Conservation (phyloP, 306 rosid species). For the Senna tora region DNA sequence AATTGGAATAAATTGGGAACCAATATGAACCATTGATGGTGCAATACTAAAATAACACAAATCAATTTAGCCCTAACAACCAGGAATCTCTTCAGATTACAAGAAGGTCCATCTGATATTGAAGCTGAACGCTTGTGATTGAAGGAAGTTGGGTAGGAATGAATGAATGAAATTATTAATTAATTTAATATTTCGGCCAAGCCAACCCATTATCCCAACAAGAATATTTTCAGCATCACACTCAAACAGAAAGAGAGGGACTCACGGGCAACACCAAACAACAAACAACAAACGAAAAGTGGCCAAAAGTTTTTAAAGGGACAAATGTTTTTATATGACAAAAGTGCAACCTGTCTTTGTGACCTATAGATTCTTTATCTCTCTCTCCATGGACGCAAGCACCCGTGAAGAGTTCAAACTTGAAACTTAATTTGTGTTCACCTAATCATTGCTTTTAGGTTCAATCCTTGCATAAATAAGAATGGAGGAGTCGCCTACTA, state of each 20-base stretch:
- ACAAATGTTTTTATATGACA: conserved; percentile 41
- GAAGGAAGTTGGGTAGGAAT: conserved; percentile 8
- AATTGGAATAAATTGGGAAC: conserved; percentile 9
- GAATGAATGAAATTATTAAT: background rate
- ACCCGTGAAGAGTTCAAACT: conserved; percentile 69
- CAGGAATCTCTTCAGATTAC: conserved; percentile 31
- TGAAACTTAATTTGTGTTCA: no score
- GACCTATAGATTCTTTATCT: conserved; percentile 50
- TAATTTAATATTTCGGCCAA: background rate
- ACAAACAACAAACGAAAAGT: conserved; percentile 45
- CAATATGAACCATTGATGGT: conserved; percentile 31
- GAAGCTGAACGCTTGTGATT: conserved; percentile 29
- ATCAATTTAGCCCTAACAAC: conserved; percentile 19
- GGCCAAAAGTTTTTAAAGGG: conserved; percentile 20
- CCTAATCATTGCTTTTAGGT: no score
- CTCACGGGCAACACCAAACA: conserved; percentile 76
- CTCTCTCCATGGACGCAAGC: conserved; percentile 43
- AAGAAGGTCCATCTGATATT: conserved; percentile 21
- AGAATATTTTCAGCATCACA: conserved; percentile 55
- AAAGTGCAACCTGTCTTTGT: conserved; percentile 53
- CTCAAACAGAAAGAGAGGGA: conserved; percentile 53
- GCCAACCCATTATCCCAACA: conserved; percentile 31
- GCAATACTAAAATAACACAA: conserved; percentile 21
- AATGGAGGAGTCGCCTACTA: no score
- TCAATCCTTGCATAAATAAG: no score